phyloP scores from a whole-genome alignment of 179 eudicot species.

The Heliamphora pulchella region DNA sequence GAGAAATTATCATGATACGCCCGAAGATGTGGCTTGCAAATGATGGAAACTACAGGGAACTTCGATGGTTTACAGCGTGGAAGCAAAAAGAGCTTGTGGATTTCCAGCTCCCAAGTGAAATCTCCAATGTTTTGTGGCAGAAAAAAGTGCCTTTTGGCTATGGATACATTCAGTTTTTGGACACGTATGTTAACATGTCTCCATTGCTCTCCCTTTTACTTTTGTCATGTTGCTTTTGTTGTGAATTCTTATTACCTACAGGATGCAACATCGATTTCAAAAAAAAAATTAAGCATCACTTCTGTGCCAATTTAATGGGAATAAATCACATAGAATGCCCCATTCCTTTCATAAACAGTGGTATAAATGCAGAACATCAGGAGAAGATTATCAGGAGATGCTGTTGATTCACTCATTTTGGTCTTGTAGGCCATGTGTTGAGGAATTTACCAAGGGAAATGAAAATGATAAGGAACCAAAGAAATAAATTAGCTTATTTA shows the following conservation, averaged over 20 bases:
- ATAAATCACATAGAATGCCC: neutral
- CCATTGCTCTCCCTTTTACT: neutral
- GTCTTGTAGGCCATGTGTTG: too few relatives aligned
- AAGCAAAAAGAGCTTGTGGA: conserved; percentile 68
- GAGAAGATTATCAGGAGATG: neutral
- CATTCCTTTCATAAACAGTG: neutral
- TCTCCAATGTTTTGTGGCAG: conserved; percentile 64
- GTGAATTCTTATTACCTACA: neutral
- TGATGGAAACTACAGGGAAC: conserved; percentile 94
- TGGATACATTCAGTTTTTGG: conserved; percentile 72
- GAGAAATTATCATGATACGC: conserved; percentile 83
- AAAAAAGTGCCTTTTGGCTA: conserved; percentile 76
- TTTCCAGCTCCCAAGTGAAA: conserved; percentile 62
- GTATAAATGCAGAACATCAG: conserved; percentile 3
- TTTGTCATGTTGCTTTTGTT: neutral
- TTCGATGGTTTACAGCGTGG: conserved; percentile 94
- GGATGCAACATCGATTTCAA: neutral
- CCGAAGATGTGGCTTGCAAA: conserved; percentile 96
- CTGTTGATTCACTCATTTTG: neutral
- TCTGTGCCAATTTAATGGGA: too few relatives aligned
- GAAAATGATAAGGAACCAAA: too few relatives aligned
- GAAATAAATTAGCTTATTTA: too few relatives aligned
- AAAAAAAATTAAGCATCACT: neutral
- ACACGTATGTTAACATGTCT: conserved; percentile 53
- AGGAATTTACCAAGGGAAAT: too few relatives aligned